Conservation (phyloP, 2,329 filamentous ascomycete genomes). For the Xylariaceae sp. region DNA sequence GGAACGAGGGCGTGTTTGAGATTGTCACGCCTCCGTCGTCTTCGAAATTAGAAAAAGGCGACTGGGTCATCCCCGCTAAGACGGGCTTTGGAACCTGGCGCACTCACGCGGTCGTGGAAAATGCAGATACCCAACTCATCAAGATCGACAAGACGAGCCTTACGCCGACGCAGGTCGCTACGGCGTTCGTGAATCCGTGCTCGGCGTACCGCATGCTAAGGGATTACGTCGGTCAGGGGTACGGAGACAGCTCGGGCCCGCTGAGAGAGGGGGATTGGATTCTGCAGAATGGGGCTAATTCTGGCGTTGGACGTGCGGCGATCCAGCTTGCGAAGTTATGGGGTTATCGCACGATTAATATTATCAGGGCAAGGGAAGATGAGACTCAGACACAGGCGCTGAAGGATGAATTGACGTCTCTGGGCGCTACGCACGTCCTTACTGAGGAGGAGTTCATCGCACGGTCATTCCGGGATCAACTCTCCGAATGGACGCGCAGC, state of each 20-base stretch:
- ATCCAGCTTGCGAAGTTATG: constrained; percentile 83
- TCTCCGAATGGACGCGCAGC: constrained; percentile 64
- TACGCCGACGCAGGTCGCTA: constrained; percentile 74
- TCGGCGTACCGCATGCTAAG: constrained; percentile 91
- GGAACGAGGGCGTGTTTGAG: constrained; percentile 93
- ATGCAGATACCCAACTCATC: constrained; percentile 35
- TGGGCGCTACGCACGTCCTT: constrained; percentile 56
- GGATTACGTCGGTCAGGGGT: constrained; percentile 66
- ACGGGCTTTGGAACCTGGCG: constrained; percentile 91
- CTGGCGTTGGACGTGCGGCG: constrained; percentile 83
- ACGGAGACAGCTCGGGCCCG: too few relatives aligned
- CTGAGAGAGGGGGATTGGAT: constrained; percentile 80
- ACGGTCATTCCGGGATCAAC: constrained; percentile 57
- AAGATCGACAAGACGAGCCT: constrained; percentile 63
- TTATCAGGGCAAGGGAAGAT: constrained; percentile 70
- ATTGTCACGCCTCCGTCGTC: constrained; percentile 64
- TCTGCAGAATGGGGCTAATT: constrained; percentile 95
- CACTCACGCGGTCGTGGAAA: constrained; percentile 72
- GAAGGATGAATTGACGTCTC: constrained; percentile 46
- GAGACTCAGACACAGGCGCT: constrained; percentile 60
- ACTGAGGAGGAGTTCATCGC: constrained; percentile 53
- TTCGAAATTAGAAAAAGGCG: constrained; percentile 60
- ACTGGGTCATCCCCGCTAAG: constrained; percentile 88
- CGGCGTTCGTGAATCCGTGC: constrained; percentile 87
- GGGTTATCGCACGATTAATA: constrained; percentile 87